Conservation (phyloP, 306 rosid species). For the Gillenia trifoliata region DNA sequence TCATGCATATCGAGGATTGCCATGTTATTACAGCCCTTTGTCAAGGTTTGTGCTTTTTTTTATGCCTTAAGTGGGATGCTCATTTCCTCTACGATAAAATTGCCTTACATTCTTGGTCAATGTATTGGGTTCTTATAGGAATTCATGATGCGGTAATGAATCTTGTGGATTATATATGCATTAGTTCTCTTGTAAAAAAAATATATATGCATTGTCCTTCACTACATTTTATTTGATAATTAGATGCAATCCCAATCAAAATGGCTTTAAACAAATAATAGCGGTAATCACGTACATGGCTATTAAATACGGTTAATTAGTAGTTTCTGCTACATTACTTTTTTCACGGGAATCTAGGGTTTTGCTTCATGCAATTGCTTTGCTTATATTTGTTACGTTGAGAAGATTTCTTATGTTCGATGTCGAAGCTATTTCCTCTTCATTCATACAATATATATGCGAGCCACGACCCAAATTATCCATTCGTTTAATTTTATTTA, state of each 20-base stretch:
- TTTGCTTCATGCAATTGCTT: too few relatives aligned
- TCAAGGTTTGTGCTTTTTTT: conserved; percentile 56
- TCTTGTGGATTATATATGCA: neutral
- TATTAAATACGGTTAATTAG: too few relatives aligned
- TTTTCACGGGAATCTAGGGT: too few relatives aligned
- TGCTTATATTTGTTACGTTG: neutral
- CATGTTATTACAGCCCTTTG: conserved; percentile 83
- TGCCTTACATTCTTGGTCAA: neutral
- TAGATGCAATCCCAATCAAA: neutral
- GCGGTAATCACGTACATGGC: neutral
- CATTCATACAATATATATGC: too few relatives aligned
- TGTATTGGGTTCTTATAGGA: neutral
- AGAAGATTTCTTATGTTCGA: neutral
- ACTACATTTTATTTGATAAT: neutral
- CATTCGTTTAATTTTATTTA: too few relatives aligned
- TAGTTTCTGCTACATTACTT: too few relatives aligned
- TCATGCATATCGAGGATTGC: conserved; percentile 72
- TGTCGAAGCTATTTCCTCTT: neutral
- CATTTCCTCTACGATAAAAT: neutral
- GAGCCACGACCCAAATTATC: too few relatives aligned
- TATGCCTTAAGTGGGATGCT: neutral
- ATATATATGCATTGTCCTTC: neutral
- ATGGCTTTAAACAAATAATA: neutral
- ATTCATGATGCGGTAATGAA: neutral
- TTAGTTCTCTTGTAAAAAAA: too few relatives aligned